Base-by-base conservation (phyloP, 768 basidiomycete species). In the Phanerochaete carnosa region DNA sequence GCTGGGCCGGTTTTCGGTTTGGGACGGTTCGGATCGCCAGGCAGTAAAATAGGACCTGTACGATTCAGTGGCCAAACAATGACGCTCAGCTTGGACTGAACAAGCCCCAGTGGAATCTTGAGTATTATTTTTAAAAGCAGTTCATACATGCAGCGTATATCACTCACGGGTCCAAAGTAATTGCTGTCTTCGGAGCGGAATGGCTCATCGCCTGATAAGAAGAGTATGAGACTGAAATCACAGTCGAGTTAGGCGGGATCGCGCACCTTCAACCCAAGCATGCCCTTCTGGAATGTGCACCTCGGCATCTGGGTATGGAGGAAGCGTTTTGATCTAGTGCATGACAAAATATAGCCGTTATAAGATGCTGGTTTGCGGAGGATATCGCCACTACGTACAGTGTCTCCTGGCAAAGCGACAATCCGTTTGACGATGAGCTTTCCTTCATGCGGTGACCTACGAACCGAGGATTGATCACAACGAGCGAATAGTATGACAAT, bases 141-240 rank as follows among this genome's bases (percentile, higher is more conserved):
- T 16, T 23, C 7, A 13, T 56, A 30, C 1, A 55, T 22, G 4
- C 22, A 49, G 25, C 8, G 1, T 37, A 25, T 32, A 58, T 62
- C 46, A 72, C 80, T 61, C 68, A 89, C 88, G 9, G 89, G 85
- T 7, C 90, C 89, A 70, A 88, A 89, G 0, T 75, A 70, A 69
- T 90, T 90, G 74, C 88, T 90, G 66, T 90, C 90, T 56, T 85
- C 78, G 9, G 84, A 88, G 58, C 83, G 78, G 65, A 85, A 87
- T 4, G 80, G 77, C 67, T 89, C 85, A 61, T 90, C 88, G 8
- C 88, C 88, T 88, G 51, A 19, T 22, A 22, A n/a, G n/a, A 7
- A n/a, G 16, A 26, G 47, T 26, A 33, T 52, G 30, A 32, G 51
- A 52, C 12, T 16, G 16, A 19, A 19, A 16, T 11, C 11, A 13